These are phyloP conservation scores for Hypoxylon fuscum DNA, from an alignment of 495 filamentous ascomycete genomes.

Conservation along the genomic window DNA sequence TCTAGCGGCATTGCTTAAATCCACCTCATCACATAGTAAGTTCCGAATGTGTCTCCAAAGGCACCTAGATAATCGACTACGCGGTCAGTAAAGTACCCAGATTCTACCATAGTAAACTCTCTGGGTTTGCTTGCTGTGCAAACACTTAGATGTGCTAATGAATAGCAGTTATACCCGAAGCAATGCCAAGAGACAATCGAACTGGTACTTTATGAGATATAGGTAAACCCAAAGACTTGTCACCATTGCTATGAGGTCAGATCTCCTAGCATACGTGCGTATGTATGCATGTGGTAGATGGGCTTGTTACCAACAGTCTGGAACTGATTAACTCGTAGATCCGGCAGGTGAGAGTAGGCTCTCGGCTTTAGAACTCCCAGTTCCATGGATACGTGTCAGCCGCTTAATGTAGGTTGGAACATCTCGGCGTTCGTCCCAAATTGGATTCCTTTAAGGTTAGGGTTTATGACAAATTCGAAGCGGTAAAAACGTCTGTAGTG, in stretches of 20 bases:
- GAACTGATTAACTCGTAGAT: constrained; percentile 14
- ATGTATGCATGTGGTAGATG: neutral
- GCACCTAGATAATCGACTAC: no score
- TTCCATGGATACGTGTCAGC: constrained; percentile 3
- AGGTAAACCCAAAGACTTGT: no score
- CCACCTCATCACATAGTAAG: no score
- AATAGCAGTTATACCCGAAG: no score
- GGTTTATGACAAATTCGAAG: neutral
- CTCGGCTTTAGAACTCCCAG: constrained; percentile 11
- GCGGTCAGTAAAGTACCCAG: no score
- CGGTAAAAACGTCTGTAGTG: neutral
- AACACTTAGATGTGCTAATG: no score
- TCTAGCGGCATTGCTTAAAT: no score
- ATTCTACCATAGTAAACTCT: no score
- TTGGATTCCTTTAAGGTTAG: neutral
- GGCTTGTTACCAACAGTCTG: constrained; percentile 8
- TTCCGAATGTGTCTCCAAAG: no score
- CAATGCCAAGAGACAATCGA: constrained; percentile 1
- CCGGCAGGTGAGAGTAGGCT: constrained; percentile 3
- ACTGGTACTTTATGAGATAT: neutral
- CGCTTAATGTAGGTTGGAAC: neutral
- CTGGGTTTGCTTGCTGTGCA: no score
- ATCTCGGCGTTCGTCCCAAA: neutral
- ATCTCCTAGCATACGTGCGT: constrained; percentile 6
- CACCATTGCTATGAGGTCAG: no score